Evolutionary conservation across 2,329 filamentous ascomycete genomes (phyloP), one percentile per base, ranked within the genome.

Genomic region (Cladosporium sphaerospermum): DNA sequence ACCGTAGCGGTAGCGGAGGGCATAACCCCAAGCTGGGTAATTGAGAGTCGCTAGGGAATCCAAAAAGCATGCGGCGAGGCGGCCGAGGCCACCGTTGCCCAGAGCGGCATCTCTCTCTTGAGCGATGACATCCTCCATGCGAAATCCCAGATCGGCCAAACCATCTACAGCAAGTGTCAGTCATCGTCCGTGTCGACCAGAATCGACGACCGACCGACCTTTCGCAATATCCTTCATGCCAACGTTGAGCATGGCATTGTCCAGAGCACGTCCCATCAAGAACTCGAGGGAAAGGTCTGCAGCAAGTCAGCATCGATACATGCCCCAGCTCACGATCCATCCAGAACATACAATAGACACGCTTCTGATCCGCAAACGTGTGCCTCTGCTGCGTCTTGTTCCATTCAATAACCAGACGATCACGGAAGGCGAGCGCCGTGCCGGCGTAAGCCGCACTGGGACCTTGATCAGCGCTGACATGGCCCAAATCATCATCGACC

Each of bases 211-310:
- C 8, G 39, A 61, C 80, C 62, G 72, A 93, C 90, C 80, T 72
- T 83, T 85, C 49, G 93, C 92, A 56, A 85, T 76, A 63, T 90
- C 82, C 73, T 97, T 99, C 69, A 89, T 78, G 19, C 88, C 88
- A 53, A 96, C 83, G 70, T 99, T 99, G 60, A 99, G 81, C 89
- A 99, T 96, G 58, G 93, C 92, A 81, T 99, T 99, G 77, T 99
- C 93, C 59, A 99, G 76, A 44, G 93, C 88, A 67, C 93, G 81
- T 40, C 93, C 93, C 93, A 99, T 99, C 65, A 99, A 75, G 66
- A 99, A 99, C 73, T 99, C 93, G 54, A 99, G 82, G 61, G 91
- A 96, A 56, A 99, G 81, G 69, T 99, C 80, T 84, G 61, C 5
- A 2, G 18, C 3, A 42, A 13, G 9, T 46, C 9, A 51, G 45